A percentile compares a stretch with the other conserved stretches of the same genome.
Evolutionary conservation across 2,329 filamentous ascomycete species (phyloP).

Genomic region (Phialemoniopsis sp.): DNA sequence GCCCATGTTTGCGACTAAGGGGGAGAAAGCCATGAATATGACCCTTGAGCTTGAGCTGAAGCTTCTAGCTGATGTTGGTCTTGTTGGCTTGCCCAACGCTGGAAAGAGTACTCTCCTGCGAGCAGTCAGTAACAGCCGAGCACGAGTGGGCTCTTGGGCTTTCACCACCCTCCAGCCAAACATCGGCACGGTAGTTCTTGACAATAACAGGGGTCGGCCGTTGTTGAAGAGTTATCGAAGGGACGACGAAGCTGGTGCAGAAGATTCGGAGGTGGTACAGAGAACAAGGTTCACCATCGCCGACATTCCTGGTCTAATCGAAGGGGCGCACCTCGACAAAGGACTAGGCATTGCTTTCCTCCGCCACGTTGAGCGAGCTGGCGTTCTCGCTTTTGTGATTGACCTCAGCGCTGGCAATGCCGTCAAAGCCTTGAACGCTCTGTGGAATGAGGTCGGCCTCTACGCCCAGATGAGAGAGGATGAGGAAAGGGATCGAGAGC

Average conservation of each 20-base stretch:
- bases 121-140: slow-evolving; percentile 81
- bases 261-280: slow-evolving; percentile 43
- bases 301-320: slow-evolving; percentile 90
- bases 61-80: slow-evolving; percentile 87
- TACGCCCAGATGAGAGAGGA: slow-evolving; percentile 80
- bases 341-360: slow-evolving; percentile 90
- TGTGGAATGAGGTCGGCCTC: slow-evolving; percentile 88
- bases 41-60: slow-evolving; percentile 88
- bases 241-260: slow-evolving; percentile 33
- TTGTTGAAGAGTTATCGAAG: slow-evolving; percentile 34
- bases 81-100: slow-evolving; percentile 93
- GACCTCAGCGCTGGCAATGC: slow-evolving; percentile 80
- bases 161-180: slow-evolving; percentile 92
- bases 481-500: slow-evolving; percentile 62
- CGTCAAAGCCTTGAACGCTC: slow-evolving; percentile 68
- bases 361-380: slow-evolving; percentile 88
- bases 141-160: slow-evolving; percentile 89
- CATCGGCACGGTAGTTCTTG: slow-evolving; percentile 91
- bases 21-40: slow-evolving; percentile 74
- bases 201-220: slow-evolving; percentile 78
- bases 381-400: slow-evolving; percentile 89
- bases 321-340: slow-evolving; percentile 87
- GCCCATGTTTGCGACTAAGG: slow-evolving; percentile 85
- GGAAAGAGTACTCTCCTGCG: slow-evolving; percentile 92
- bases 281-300: slow-evolving; percentile 87